Evolutionary conservation across 2,329 filamentous ascomycete species (phyloP).

Genomic region (Colletotrichum tanaceti): DNA sequence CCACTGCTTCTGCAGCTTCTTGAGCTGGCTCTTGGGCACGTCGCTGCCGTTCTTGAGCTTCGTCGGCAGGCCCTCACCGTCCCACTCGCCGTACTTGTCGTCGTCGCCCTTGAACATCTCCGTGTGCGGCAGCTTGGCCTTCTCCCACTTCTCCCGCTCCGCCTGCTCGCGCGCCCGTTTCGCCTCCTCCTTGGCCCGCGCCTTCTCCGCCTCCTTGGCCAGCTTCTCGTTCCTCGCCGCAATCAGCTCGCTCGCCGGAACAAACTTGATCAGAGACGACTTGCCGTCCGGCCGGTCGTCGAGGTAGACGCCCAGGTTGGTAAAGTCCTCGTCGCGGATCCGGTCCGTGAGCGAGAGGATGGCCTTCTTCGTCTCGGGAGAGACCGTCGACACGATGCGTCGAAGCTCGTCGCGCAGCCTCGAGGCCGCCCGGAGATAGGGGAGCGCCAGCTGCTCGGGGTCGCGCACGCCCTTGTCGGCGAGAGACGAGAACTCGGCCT

Average conservation of each 20-base stretch:
- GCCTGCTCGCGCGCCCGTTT: constrained; percentile 61
- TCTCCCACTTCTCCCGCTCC: constrained; percentile 66
- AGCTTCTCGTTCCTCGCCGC: constrained; percentile 70
- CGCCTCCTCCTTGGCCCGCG: constrained; percentile 66
- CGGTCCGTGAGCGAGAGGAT: constrained; percentile 82
- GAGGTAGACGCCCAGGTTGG: constrained; percentile 85
- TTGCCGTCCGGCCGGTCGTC: constrained; percentile 79
- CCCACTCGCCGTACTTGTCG: constrained; percentile 80
- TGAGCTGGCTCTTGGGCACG: constrained; percentile 80
- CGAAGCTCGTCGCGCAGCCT: constrained; percentile 72
- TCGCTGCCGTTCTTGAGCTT: constrained; percentile 83
- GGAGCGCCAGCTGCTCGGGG: constrained; percentile 64
- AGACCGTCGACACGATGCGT: constrained; percentile 60
- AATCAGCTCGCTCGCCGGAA: constrained; percentile 67
- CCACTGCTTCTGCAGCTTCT: constrained; percentile 91
- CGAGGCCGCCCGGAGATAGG: constrained; percentile 67
- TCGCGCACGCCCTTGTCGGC: constrained; percentile 60
- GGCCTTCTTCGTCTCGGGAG: constrained; percentile 71
- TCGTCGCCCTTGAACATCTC: constrained; percentile 69
- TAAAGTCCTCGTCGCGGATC: constrained; percentile 84
- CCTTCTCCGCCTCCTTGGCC: constrained; percentile 71
- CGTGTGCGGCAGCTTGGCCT: constrained; percentile 65
- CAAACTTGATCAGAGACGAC: constrained; percentile 79
- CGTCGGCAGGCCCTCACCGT: constrained; percentile 82
- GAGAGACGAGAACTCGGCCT: constrained; percentile 59